Percentiles rank a stretch among this genome's conserved stretches.
These are phyloP conservation scores for Niveomyces coronatus DNA, from an alignment of 2,329 filamentous ascomycete species.

Conservation along the genomic window DNA sequence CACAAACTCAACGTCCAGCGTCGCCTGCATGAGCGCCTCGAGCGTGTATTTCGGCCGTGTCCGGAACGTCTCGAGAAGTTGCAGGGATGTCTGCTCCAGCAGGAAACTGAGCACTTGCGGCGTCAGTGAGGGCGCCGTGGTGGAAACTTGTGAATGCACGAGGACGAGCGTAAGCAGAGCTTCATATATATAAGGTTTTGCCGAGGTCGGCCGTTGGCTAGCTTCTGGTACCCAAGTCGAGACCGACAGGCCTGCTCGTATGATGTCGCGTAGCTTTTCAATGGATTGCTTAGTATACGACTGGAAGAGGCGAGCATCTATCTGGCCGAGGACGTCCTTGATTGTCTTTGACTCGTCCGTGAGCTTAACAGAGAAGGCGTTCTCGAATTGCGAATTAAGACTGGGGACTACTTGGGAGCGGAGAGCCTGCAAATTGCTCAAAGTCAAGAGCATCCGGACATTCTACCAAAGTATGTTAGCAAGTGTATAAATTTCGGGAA, in stretches of 20 bases:
- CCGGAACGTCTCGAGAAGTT: slow-evolving; percentile 74
- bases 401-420: slow-evolving; percentile 74
- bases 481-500: neutral
- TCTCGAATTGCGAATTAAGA: slow-evolving; percentile 88
- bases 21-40: slow-evolving; percentile 86
- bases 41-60: slow-evolving; percentile 60
- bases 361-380: slow-evolving; percentile 84
- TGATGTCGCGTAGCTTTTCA: slow-evolving; percentile 55
- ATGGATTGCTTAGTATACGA: slow-evolving; percentile 78
- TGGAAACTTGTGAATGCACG: slow-evolving; percentile 82
- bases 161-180: slow-evolving; percentile 77
- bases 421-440: slow-evolving; percentile 83
- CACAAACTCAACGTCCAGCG: slow-evolving; percentile 92
- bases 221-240: slow-evolving; percentile 59
- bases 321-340: slow-evolving; percentile 79
- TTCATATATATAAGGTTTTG: slow-evolving; percentile 82
- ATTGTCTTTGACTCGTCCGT: slow-evolving; percentile 91
- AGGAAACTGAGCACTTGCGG: slow-evolving; percentile 75
- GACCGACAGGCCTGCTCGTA: slow-evolving; percentile 61
- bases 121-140: slow-evolving; percentile 66
- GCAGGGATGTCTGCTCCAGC: slow-evolving; percentile 67
- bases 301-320: slow-evolving; percentile 83
- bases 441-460: slow-evolving; percentile 83
- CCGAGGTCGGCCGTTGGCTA: slow-evolving; percentile 54
- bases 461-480: slow-evolving; percentile 45